Base-by-base conservation (phyloP, 768 basidiomycete species). In the Suillus weaverae region DNA sequence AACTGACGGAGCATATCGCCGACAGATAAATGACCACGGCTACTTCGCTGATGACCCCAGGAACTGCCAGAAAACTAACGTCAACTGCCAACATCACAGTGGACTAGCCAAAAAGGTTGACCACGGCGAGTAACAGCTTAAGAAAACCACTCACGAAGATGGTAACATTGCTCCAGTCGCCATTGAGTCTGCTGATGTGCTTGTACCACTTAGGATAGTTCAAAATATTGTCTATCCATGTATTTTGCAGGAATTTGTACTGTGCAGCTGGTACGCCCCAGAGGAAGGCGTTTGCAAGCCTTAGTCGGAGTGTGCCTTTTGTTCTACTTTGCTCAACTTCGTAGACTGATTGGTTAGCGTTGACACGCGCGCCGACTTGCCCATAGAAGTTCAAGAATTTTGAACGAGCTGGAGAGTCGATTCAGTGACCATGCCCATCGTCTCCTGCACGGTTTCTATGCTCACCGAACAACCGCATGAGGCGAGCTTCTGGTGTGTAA, bases 11-110 rank as follows among this genome's bases (percentile, higher is more conserved):
- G 30, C 74, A 69, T 4, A 81, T 59, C 9, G 75, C 74, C 1
- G 82, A 83, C 5, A 78, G 62, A 59, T 78, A 81, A 61, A 76
- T 76, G 13, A 76, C 67, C 14, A 80, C 73, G 48, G 70, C 0
- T 69, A 53, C 5, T 32, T 35, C 62, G 46, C 67, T n/a, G 63
- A 30, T 78, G 51, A 81, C 76, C 41, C 76, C 75, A 20, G 81
- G 81, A 20, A 87, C 85, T 4, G 83, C 81, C 20, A 88, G 70
- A 67, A 86, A 85, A 0, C 81, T 81, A 2, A 88, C 80, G 61
- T 85, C 84, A 2, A 83, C 83, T 18, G 80, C 81, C 8, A 86
- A 71, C 48, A 86, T 71, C 20, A 86, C 83, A 0, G 82, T 83
- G 4, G 78, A 79, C 84, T 86, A 2, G 39, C 20, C 11, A 13